phyloP scores from a whole-genome alignment of 768 basidiomycete species.

The Termitomyces eurrhizus region DNA sequence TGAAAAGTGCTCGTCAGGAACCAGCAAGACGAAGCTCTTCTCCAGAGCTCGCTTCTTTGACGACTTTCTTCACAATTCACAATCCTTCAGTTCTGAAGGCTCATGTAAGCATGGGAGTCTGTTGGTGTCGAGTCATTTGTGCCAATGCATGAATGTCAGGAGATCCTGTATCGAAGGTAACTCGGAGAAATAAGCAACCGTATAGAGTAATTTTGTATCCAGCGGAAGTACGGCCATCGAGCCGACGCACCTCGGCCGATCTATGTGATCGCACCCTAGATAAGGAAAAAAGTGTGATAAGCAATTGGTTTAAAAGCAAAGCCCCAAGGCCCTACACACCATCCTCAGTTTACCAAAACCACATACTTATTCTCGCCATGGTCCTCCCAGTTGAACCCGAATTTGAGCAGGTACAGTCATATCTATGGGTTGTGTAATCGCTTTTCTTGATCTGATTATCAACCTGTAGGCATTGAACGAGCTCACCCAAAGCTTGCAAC shows the following conservation, averaged over 20 bases:
- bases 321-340: neutral
- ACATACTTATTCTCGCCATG: constrained; percentile 21
- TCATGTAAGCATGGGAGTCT: constrained; percentile 1
- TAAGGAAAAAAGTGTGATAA: constrained; percentile 1
- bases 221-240: neutral
- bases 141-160: neutral
- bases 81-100: neutral
- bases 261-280: neutral
- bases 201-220: neutral
- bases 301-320: constrained; percentile 1
- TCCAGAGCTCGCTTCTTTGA: neutral
- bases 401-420: constrained; percentile 54
- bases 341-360: neutral
- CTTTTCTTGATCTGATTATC: neutral
- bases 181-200: constrained; percentile 1
- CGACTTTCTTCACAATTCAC: neutral
- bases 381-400: constrained; percentile 58
- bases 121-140: neutral
- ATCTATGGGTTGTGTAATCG: neutral
- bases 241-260: constrained; percentile 1
- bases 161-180: neutral
- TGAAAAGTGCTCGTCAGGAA: neutral
- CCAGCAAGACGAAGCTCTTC: neutral
- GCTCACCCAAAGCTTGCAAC: constrained; percentile 56
- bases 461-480: constrained; percentile 54